Percentiles rank a stretch among this genome's conserved stretches.
These are phyloP conservation scores for Schrenkiella parvula DNA, from an alignment of 345 rosid species.

Conservation along the genomic window DNA sequence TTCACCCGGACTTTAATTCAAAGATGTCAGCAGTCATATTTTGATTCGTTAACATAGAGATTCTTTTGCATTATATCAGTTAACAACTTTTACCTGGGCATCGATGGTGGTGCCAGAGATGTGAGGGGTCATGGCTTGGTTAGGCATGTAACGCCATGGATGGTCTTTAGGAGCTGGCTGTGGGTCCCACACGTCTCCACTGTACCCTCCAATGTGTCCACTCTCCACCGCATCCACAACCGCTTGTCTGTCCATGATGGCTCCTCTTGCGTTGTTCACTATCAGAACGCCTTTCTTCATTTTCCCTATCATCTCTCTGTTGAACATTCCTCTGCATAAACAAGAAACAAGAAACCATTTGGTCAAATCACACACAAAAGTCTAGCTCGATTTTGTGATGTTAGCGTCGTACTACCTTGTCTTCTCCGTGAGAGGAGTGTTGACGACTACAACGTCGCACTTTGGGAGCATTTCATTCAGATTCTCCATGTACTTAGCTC, in stretches of 20 bases:
- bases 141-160: constrained; percentile 99
- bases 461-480: constrained; percentile 78
- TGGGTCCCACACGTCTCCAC: constrained; percentile 95
- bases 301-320: constrained; percentile 73
- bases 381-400: not conserved
- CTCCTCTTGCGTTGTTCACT: constrained; percentile 96
- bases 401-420: constrained; percentile 44
- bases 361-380: not conserved
- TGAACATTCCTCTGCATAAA: constrained; percentile 59
- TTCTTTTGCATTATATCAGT: not conserved
- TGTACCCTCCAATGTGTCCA: constrained; percentile 90
- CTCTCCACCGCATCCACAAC: constrained; percentile 78
- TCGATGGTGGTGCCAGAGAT: constrained; percentile 96
- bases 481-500: constrained; percentile 79
- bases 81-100: constrained; percentile 54
- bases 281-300: constrained; percentile 84
- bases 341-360: not conserved
- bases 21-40: not conserved
- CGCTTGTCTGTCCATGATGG: constrained; percentile 87
- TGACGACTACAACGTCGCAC: constrained; percentile 80
- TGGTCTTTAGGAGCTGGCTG: constrained; percentile 98
- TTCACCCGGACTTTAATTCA: not conserved
- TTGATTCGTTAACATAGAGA: not conserved
- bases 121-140: constrained; percentile 99
- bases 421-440: constrained; percentile 85